Percentiles rank a stretch among this genome's conserved stretches.
phyloP scores from a whole-genome alignment of 2,329 filamentous ascomycete genomes.

The Trichoderma sp. region DNA sequence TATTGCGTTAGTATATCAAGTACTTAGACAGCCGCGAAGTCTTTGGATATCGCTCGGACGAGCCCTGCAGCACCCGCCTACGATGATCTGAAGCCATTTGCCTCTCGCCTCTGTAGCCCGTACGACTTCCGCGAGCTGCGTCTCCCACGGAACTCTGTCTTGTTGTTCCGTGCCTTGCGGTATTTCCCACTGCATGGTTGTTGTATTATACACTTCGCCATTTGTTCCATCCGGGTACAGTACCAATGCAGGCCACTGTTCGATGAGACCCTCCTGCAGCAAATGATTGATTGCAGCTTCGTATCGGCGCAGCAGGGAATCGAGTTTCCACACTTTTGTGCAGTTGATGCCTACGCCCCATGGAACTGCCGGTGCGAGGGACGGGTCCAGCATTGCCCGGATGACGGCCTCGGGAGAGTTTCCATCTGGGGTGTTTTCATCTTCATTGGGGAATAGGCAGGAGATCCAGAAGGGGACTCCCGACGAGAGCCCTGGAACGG shows the following conservation, averaged over 20 bases:
- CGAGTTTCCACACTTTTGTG: slow-evolving; percentile 63
- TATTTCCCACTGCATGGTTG: slow-evolving; percentile 58
- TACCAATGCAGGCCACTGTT: slow-evolving; percentile 53
- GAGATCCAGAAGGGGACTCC: slow-evolving; percentile 56
- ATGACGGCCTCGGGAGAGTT: slow-evolving; percentile 38
- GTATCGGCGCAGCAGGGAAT: slow-evolving; percentile 52
- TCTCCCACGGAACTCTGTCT: slow-evolving; percentile 45
- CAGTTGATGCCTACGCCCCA: slow-evolving; percentile 69
- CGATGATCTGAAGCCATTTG: slow-evolving; percentile 46
- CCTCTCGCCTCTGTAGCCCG: slow-evolving; percentile 35
- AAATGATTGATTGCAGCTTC: slow-evolving; percentile 48
- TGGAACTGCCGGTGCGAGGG: slow-evolving; percentile 37
- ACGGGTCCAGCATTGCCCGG: slow-evolving; percentile 38
- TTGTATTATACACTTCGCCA: slow-evolving; percentile 65
- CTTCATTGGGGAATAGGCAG: slow-evolving; percentile 59
- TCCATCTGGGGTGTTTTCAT: slow-evolving; percentile 56
- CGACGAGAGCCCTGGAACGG: slow-evolving; percentile 28
- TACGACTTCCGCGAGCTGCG: slow-evolving; percentile 43
- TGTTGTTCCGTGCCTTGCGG: slow-evolving; percentile 29
- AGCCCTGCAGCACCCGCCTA: slow-evolving; percentile 55
- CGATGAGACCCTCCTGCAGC: slow-evolving; percentile 34
- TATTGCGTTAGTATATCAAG: neutral
- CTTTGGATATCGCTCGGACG: slow-evolving; percentile 36
- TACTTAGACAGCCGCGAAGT: slow-evolving; percentile 24
- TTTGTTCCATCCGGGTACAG: slow-evolving; percentile 69